Evolutionary conservation across 202 grass and related monocot species (phyloP), one percentile per base, ranked within the genome.

Genomic region (Saccharum hybrid): DNA sequence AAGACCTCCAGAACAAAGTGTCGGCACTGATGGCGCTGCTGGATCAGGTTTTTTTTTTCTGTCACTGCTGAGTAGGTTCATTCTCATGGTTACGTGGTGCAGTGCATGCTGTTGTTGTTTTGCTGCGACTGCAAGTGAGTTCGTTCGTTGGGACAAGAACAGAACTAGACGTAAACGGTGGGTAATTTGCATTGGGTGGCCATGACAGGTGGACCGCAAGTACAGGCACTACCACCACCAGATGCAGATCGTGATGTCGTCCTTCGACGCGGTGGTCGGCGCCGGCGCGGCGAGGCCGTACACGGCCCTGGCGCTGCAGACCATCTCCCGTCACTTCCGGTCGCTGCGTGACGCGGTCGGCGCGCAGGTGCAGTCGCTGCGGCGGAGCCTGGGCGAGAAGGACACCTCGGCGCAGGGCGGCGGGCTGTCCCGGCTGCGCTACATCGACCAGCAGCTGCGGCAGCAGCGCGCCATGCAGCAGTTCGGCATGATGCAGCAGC

Each of bases 401-500:
- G 93, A 96, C 61, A 68, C 66, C 10, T 92, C 96, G 8, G 63
- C 71, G 45, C 83, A 67, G 63, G 89, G 41, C 13, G 76, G 80
- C 43, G 91, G 96, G 7, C 82, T 99, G 12, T 92, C 96, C 39
- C 84, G 96, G 79, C 89, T 99, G 16, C 81, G 96, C 7, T 92
- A 92, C 78, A 99, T 99, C 77, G 96, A 99, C 81, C 96, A 99
- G 83, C 96, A 96, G 68, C 51, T 99, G 52, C 90, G 93, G 83
- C 96, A 99, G 89, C 93, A 99, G 72, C 92, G 96, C 62, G 88
- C 86, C 71, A 89, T 96, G 89, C 96, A 96, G 78, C 96, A 99
- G 79, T 99, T 99, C 82, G 96, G 96, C 76, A 94, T 99, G 96
- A 96, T 96, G 91, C 96, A 99, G 86, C 96, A 92, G 74, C 88